Conservation (phyloP, 208 protist species). For the Wallacemonas sp. region DNA sequence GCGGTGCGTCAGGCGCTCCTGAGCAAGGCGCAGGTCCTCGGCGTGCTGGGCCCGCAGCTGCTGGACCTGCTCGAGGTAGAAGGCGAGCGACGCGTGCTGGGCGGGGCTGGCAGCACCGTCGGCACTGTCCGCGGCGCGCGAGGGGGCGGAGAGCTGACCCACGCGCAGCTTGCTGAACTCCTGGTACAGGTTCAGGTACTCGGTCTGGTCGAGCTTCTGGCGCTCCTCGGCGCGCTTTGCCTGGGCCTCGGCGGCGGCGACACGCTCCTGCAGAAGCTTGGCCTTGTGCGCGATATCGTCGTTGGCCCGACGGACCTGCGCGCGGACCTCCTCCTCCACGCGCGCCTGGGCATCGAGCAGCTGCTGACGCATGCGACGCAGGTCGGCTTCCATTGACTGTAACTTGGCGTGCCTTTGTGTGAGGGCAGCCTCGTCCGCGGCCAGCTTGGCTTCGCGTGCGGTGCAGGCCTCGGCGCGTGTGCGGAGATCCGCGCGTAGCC, state of each 20-base stretch:
- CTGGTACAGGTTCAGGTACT: constrained; percentile 75
- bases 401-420: constrained; percentile 39
- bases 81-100: background rate
- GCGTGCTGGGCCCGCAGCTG: constrained; percentile 38
- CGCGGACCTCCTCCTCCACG: constrained; percentile 71
- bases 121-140: background rate
- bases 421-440: constrained; percentile 40
- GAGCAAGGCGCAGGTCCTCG: constrained; percentile 47
- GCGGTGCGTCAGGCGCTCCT: constrained; percentile 49
- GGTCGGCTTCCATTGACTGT: constrained; percentile 53
- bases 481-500: constrained; percentile 18
- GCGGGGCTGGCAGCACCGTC: background rate
- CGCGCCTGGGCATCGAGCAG: constrained; percentile 67
- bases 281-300: constrained; percentile 61
- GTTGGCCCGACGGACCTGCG: constrained; percentile 74
- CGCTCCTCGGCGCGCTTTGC: constrained; percentile 67
- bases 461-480: constrained; percentile 29
- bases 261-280: constrained; percentile 50
- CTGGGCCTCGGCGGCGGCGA: constrained; percentile 60
- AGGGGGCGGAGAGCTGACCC: constrained; percentile 45
- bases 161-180: constrained; percentile 68
- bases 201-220: constrained; percentile 55
- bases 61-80: constrained; percentile 23
- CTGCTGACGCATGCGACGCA: constrained; percentile 59
- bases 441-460: constrained; percentile 35